Conservation (phyloP, 2,329 filamentous ascomycete genomes). For the Claviceps maximensis region DNA sequence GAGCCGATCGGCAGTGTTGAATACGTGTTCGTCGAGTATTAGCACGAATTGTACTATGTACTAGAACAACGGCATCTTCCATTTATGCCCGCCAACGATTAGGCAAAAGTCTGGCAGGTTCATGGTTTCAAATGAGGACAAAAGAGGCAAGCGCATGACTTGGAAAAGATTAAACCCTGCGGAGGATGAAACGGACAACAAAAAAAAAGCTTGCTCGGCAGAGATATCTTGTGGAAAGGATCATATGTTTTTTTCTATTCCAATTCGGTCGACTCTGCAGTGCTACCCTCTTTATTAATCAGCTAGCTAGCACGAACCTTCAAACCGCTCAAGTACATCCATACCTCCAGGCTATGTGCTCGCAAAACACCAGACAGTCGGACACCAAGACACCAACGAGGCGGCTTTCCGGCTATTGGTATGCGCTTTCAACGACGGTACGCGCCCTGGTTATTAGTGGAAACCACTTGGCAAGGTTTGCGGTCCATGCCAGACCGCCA, state of each 20-base stretch:
- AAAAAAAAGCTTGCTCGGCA: too few species aligned
- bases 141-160: not conserved
- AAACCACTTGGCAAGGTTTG: conserved; percentile 1
- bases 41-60: too few species aligned
- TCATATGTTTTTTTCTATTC: too few species aligned
- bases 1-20: not conserved
- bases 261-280: too few species aligned
- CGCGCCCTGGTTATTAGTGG: not conserved
- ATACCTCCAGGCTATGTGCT: not conserved
- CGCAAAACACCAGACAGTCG: too few species aligned
- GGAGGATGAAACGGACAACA: too few species aligned
- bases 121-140: not conserved
- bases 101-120: not conserved
- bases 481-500: conserved; percentile 3
- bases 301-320: too few species aligned
- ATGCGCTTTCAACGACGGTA: not conserved
- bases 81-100: not conserved
- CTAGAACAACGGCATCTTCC: not conserved
- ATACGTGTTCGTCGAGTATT: not conserved
- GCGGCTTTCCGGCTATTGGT: too few species aligned
- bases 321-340: too few species aligned
- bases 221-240: too few species aligned
- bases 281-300: too few species aligned
- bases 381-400: too few species aligned
- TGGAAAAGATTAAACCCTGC: not conserved